A percentile compares a stretch with the other conserved stretches of the same genome.
Evolutionary conservation across 1,139 yeast species (phyloP).

Genomic region (Yamadazyma oceani): DNA sequence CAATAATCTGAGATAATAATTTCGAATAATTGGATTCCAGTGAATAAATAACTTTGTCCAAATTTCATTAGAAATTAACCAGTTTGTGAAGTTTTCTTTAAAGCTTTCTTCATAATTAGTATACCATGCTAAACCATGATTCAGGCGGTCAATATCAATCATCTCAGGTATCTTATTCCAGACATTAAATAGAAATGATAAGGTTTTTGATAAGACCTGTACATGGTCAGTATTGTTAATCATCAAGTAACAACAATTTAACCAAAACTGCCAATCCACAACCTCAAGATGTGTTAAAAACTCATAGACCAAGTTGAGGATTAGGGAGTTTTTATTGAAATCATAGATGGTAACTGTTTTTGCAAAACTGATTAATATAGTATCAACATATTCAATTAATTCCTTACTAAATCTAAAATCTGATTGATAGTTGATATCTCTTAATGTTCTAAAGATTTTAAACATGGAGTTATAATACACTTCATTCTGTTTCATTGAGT

Average conservation of each 20-base stretch:
- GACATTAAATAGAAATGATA: conserved; percentile 67
- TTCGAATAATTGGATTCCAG: conserved; percentile 77
- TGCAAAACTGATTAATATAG: conserved; percentile 37
- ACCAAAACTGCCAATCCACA: conserved; percentile 79
- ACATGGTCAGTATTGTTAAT: conserved; percentile 58
- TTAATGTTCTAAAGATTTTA: conserved; percentile 44
- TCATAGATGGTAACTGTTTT: conserved; percentile 46
- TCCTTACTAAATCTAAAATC: conserved; percentile 5
- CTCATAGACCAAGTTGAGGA: conserved; percentile 47
- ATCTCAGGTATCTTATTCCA: conserved; percentile 70
- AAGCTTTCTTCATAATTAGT: conserved; percentile 35
- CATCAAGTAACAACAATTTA: conserved; percentile 59
- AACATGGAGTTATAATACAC: conserved; percentile 38
- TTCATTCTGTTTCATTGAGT: conserved; percentile 24
- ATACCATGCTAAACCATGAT: conserved; percentile 29
- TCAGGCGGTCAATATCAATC: conserved; percentile 4
- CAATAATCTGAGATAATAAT: conserved; percentile 64
- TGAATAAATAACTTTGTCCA: conserved; percentile 67
- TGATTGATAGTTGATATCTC: conserved; percentile 35
- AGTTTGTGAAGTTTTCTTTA: conserved; percentile 49
- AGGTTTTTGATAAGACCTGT: conserved; percentile 59
- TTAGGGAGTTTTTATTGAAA: conserved; percentile 40
- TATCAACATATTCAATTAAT: conserved; percentile 29
- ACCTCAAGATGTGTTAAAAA: conserved; percentile 39
- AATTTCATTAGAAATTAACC: conserved; percentile 50